phyloP scores from a whole-genome alignment of 192 early-diverging fungal genomes.

The Haplosporangium gracile region DNA sequence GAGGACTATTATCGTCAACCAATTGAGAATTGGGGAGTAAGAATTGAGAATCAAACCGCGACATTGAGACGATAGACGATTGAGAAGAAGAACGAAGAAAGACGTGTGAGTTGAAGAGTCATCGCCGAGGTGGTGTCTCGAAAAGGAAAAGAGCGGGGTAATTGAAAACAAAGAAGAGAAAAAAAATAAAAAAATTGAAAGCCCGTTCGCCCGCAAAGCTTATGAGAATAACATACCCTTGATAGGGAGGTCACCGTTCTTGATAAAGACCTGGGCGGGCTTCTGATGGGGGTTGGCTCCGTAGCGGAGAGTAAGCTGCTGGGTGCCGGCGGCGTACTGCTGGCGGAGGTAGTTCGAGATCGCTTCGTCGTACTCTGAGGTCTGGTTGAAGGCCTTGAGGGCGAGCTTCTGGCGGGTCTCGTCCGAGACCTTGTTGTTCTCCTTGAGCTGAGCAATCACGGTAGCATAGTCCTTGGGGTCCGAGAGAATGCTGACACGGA shows the following conservation, averaged over 20 bases:
- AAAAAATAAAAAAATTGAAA: constrained; percentile 36
- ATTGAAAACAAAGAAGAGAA: constrained; percentile 14
- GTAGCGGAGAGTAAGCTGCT: constrained; percentile 91
- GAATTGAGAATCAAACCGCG: not conserved
- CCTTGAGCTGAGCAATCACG: constrained; percentile 82
- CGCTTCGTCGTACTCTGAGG: constrained; percentile 95
- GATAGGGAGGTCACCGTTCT: constrained; percentile 87
- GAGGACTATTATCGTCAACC: constrained; percentile 70
- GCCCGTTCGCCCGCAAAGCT: constrained; percentile 26
- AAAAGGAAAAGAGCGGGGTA: constrained; percentile 59
- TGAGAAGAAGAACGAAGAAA: not conserved
- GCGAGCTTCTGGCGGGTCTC: constrained; percentile 84
- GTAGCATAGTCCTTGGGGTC: constrained; percentile 93
- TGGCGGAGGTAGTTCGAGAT: constrained; percentile 96
- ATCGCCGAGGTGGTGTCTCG: constrained; percentile 1
- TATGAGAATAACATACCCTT: constrained; percentile 42
- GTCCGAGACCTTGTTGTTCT: constrained; percentile 69
- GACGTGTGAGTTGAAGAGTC: not conserved
- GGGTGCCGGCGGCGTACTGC: constrained; percentile 85
- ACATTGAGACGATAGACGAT: not conserved
- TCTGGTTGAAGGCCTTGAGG: constrained; percentile 94
- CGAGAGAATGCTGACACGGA: constrained; percentile 90
- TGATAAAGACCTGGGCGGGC: constrained; percentile 94
- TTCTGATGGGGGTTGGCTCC: constrained; percentile 99
- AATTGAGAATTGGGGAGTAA: not conserved